Evolutionary conservation across 148 eudicot species (phyloP).

Genomic region (Cornus controversa): DNA sequence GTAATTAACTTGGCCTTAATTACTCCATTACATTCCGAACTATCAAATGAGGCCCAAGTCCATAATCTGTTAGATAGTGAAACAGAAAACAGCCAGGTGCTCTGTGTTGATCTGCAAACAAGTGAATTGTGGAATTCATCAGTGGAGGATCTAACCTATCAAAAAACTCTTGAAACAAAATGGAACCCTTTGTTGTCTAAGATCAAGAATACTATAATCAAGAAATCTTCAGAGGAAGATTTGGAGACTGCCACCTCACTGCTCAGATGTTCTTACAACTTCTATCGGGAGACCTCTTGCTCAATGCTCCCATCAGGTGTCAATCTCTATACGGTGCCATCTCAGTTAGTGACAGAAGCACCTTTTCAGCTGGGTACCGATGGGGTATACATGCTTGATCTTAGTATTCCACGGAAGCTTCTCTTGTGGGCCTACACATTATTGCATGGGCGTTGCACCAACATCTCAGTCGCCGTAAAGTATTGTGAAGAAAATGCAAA

Average conservation of each 20-base stretch:
- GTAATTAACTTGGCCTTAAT: constrained; percentile 67
- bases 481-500: constrained; percentile 89
- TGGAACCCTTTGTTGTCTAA: constrained; percentile 73
- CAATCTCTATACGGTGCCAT: constrained; percentile 68
- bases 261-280: constrained; percentile 79
- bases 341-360: constrained; percentile 51
- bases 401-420: constrained; percentile 81
- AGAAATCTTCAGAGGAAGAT: constrained; percentile 72
- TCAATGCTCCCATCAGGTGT: constrained; percentile 65
- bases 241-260: constrained; percentile 70
- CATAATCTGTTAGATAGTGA: constrained; percentile 31
- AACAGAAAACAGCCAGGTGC: constrained; percentile 57
- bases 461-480: constrained; percentile 73
- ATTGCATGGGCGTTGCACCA: constrained; percentile 72
- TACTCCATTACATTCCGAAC: constrained; percentile 53
- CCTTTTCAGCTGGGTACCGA: constrained; percentile 55
- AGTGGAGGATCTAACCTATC: constrained; percentile 58
- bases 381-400: constrained; percentile 67
- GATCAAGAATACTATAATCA: constrained; percentile 65
- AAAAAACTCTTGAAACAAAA: constrained; percentile 56
- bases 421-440: constrained; percentile 90
- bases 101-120: constrained; percentile 73
- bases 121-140: constrained; percentile 77
- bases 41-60: constrained; percentile 33
- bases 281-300: constrained; percentile 80